A percentile compares a stretch with the other conserved stretches of the same genome.
phyloP scores from a whole-genome alignment of 257 asterid species.

The Solanum ahanhuiri region DNA sequence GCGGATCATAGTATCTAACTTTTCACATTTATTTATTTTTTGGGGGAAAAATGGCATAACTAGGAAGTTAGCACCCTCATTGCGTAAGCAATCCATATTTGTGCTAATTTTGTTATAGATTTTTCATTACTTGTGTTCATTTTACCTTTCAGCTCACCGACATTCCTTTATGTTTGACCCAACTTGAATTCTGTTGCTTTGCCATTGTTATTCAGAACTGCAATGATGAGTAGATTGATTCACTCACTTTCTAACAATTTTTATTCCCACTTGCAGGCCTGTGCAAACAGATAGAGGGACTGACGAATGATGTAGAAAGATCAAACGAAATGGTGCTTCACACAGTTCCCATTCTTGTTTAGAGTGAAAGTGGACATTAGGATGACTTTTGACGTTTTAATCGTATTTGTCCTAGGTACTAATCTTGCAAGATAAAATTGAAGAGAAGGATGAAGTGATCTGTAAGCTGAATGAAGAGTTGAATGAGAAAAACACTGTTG shows the following conservation, averaged over 20 bases:
- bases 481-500: slow-evolving; percentile 21
- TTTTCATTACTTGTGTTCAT: not conserved
- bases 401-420: slow-evolving; percentile 36
- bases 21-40: not conserved
- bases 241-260: not conserved
- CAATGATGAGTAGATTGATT: not conserved
- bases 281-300: slow-evolving; percentile 67
- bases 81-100: not conserved
- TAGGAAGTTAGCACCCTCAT: not conserved
- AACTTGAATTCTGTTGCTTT: not conserved
- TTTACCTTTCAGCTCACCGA: not conserved
- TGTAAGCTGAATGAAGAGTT: slow-evolving; percentile 34
- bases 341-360: not conserved
- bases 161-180: not conserved
- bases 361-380: not conserved
- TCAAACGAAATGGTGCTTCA: slow-evolving; percentile 77
- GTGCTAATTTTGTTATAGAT: not conserved
- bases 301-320: slow-evolving; percentile 64
- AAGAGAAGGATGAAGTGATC: slow-evolving; percentile 54
- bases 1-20: not conserved
- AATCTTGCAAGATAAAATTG: slow-evolving; percentile 73
- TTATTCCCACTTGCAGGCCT: slow-evolving; percentile 42
- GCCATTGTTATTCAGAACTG: not conserved
- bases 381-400: not conserved
- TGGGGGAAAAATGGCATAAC: not conserved